Evolutionary conservation across 768 basidiomycete genomes (phyloP).

Genomic region (Mycena rosella): DNA sequence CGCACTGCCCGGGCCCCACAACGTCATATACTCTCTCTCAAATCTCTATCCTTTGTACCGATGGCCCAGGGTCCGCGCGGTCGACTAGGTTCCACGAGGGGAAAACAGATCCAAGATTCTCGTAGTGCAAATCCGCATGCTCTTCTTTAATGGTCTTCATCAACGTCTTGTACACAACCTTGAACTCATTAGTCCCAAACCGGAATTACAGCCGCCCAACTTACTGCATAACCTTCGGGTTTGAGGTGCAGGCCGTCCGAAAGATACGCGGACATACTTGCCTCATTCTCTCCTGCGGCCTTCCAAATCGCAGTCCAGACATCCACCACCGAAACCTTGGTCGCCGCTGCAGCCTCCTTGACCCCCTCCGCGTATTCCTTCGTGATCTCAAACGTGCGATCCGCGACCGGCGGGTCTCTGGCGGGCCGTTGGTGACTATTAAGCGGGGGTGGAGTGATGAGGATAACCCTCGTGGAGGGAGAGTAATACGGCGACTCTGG

Average conservation of each 20-base stretch:
- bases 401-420: constrained; percentile 63
- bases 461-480: constrained; percentile 78
- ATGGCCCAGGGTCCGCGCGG: background rate
- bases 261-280: constrained; percentile 65
- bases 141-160: constrained; percentile 65
- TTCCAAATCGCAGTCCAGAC: constrained; percentile 81
- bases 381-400: constrained; percentile 74
- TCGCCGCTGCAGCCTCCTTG: constrained; percentile 66
- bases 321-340: constrained; percentile 76
- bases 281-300: constrained; percentile 72
- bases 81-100: constrained; percentile 61
- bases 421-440: constrained; percentile 70
- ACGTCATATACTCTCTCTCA: background rate
- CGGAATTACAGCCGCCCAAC: constrained; percentile 38
- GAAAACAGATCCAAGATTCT: constrained; percentile 70
- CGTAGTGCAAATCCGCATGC: constrained; percentile 79
- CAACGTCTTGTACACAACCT: constrained; percentile 79
- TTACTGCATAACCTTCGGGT: constrained; percentile 78
- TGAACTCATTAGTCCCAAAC: constrained; percentile 9
- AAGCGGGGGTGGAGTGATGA: constrained; percentile 90
- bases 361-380: constrained; percentile 80
- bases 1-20: background rate
- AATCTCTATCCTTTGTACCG: constrained; percentile 12
- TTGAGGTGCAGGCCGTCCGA: constrained; percentile 88
- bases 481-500: constrained; percentile 76